Conservation (phyloP, 345 rosid genomes). For the Microthlaspi erraticum region DNA sequence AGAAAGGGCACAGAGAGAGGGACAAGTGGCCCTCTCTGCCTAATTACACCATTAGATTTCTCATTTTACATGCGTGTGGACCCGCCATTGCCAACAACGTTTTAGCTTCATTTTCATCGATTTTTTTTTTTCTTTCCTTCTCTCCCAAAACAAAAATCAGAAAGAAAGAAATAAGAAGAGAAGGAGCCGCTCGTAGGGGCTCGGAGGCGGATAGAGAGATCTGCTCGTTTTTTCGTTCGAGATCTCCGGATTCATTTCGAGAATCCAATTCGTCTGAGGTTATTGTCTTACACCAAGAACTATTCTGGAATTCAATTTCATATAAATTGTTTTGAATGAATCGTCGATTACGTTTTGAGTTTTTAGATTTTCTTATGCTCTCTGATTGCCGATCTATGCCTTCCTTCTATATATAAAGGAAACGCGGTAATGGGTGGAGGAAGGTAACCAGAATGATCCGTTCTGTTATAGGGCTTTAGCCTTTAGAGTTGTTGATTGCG, state of each 20-base stretch:
- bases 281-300: constrained; percentile 1
- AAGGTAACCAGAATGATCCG: constrained; percentile 12
- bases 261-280: constrained; percentile 21
- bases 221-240: constrained; percentile 1
- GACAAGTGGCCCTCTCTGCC: constrained; percentile 34
- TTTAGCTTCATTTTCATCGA: constrained; percentile 32
- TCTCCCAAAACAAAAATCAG: background rate
- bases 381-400: constrained; percentile 14
- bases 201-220: constrained; percentile 13
- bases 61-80: constrained; percentile 33
- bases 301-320: background rate
- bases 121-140: constrained; percentile 1
- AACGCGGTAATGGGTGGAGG: background rate
- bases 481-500: background rate
- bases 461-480: constrained; percentile 31
- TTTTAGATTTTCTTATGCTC: background rate
- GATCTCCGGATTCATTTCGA: constrained; percentile 30
- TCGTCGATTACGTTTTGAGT: background rate
- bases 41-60: constrained; percentile 9
- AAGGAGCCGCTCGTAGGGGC: constrained; percentile 22
- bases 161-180: constrained; percentile 17
- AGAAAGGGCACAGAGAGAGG: constrained; percentile 25
- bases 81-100: constrained; percentile 34
- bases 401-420: constrained; percentile 3
- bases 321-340: background rate